Evolutionary conservation across 2,329 filamentous ascomycete species (phyloP).

Genomic region (Leptoxyphium fumago): DNA sequence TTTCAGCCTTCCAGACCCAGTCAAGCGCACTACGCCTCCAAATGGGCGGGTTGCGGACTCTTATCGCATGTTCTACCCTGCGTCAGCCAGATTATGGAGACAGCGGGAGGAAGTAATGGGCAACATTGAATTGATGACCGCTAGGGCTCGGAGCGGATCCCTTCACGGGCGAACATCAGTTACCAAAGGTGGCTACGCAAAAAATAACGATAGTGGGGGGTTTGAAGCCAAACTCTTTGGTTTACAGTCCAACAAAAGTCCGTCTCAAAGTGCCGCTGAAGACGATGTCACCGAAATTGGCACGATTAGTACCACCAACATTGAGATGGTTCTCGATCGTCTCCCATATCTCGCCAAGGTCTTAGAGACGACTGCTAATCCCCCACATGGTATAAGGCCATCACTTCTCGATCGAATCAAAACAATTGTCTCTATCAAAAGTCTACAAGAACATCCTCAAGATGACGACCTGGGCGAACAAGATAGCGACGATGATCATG

Average conservation of each 20-base stretch:
- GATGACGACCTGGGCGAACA: slow-evolving; percentile 12
- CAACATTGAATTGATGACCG: slow-evolving; percentile 54
- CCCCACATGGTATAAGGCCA: slow-evolving; percentile 3
- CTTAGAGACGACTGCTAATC: slow-evolving; percentile 16
- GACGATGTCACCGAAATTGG: background rate
- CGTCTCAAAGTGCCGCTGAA: background rate
- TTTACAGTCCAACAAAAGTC: background rate
- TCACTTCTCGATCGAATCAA: slow-evolving; percentile 49
- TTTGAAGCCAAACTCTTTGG: background rate
- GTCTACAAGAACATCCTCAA: slow-evolving; percentile 3
- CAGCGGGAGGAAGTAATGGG: slow-evolving; percentile 68
- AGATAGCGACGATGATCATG: slow-evolving; percentile 16
- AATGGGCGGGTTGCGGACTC: slow-evolving; percentile 36
- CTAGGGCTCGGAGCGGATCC: slow-evolving; percentile 35
- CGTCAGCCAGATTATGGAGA: slow-evolving; percentile 69
- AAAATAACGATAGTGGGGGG: background rate
- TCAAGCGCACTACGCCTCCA: slow-evolving; percentile 43
- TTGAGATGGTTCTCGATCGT: slow-evolving; percentile 67
- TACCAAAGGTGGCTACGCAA: slow-evolving; percentile 12
- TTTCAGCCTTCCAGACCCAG: slow-evolving; percentile 72
- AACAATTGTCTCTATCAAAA: slow-evolving; percentile 44
- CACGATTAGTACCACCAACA: slow-evolving; percentile 36
- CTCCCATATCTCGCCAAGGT: slow-evolving; percentile 75
- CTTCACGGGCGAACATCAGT: slow-evolving; percentile 19
- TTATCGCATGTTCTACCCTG: slow-evolving; percentile 86